A percentile compares a stretch with the other conserved stretches of the same genome.
These are phyloP conservation scores for Parasitella parasitica DNA, from an alignment of 371 early-diverging fungal species.

Conservation along the genomic window DNA sequence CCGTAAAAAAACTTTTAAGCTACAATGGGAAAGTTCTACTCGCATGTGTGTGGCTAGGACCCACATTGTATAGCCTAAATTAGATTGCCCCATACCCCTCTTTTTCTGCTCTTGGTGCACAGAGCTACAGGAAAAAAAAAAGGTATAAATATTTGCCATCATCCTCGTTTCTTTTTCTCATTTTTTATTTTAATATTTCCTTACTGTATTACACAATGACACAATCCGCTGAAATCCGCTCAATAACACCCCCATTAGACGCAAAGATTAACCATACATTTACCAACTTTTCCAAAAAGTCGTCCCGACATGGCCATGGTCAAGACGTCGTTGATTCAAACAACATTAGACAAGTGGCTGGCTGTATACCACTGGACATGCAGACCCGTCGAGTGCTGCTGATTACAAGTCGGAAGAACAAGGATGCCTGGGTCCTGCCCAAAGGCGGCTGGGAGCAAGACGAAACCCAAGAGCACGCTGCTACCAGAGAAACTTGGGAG, in stretches of 20 bases:
- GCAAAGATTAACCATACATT: not conserved
- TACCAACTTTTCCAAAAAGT: conserved; percentile 13
- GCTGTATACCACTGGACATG: conserved; percentile 54
- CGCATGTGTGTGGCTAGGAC: not conserved
- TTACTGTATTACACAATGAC: not conserved
- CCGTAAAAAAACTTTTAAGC: not conserved
- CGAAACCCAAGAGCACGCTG: conserved; percentile 56
- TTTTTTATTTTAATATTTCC: not conserved
- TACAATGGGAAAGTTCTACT: not conserved
- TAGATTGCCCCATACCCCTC: too few species aligned
- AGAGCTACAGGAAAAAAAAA: not conserved
- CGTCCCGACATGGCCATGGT: conserved; percentile 21
- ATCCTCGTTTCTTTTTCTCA: not conserved
- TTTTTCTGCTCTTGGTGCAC: not conserved
- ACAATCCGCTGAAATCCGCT: not conserved
- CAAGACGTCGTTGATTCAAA: conserved; percentile 34
- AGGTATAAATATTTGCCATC: not conserved
- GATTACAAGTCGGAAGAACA: conserved; percentile 45
- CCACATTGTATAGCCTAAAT: not conserved
- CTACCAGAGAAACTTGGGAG: conserved; percentile 59
- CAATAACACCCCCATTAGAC: conserved; percentile 15
- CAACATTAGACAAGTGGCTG: conserved; percentile 48
- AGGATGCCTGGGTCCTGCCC: conserved; percentile 54
- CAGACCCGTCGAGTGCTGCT: conserved; percentile 43
- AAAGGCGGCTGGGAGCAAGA: conserved; percentile 65